A percentile compares a stretch with the other conserved stretches of the same genome.
Evolutionary conservation across 768 basidiomycete species (phyloP).

Genomic region (Galerina marginata): DNA sequence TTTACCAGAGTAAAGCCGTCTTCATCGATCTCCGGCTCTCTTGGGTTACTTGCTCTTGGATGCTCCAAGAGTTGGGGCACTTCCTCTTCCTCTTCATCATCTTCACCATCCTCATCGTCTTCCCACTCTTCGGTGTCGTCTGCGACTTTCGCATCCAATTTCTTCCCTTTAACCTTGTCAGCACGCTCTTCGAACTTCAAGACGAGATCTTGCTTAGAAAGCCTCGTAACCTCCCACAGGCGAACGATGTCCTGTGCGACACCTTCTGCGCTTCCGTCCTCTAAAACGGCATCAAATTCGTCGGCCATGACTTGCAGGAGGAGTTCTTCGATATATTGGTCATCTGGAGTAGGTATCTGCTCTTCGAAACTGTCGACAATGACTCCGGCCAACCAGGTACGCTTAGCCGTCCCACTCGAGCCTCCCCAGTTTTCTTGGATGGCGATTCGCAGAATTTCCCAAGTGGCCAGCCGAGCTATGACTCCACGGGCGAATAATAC

Average conservation of each 20-base stretch:
- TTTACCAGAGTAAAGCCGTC: constrained; percentile 91
- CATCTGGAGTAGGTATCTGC: constrained; percentile 56
- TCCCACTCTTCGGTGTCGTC: constrained; percentile 48
- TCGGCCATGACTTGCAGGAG: constrained; percentile 85
- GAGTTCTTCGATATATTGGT: constrained; percentile 79
- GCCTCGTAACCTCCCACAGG: constrained; percentile 63
- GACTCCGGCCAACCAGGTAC: constrained; percentile 82
- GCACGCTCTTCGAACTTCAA: constrained; percentile 67
- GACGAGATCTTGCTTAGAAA: constrained; percentile 56
- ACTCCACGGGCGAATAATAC: constrained; percentile 87
- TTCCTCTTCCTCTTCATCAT: constrained; percentile 50
- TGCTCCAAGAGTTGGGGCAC: constrained; percentile 61
- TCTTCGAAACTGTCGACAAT: constrained; percentile 82
- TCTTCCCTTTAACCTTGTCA: constrained; percentile 61
- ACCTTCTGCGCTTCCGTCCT: constrained; percentile 80
- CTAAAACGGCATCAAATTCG: constrained; percentile 84
- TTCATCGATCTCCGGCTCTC: constrained; percentile 80
- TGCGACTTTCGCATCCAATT: constrained; percentile 48
- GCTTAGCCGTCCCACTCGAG: constrained; percentile 68
- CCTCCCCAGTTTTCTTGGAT: constrained; percentile 90
- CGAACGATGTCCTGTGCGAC: constrained; percentile 76
- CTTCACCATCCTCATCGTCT: constrained; percentile 55
- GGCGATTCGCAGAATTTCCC: constrained; percentile 88
- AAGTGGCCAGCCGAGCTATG: constrained; percentile 79
- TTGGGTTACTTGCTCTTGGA: constrained; percentile 19